A percentile compares a stretch with the other conserved stretches of the same genome.
Evolutionary conservation across 148 eudicot genomes (phyloP).

Genomic region (Heliamphora exappendiculata): DNA sequence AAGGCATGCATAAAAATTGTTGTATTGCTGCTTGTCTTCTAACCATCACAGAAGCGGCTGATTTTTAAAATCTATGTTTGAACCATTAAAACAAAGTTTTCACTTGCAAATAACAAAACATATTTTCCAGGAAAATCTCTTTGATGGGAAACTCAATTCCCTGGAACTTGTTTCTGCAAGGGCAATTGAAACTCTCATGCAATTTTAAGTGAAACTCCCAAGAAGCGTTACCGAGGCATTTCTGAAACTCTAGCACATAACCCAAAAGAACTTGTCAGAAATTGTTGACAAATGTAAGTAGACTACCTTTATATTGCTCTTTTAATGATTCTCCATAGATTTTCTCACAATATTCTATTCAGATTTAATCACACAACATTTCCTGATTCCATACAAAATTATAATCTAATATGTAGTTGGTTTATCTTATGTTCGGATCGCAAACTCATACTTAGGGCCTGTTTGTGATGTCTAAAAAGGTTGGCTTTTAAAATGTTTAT

Average conservation of each 20-base stretch:
- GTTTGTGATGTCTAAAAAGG: no score
- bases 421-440: no score
- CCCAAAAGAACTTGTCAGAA: background rate
- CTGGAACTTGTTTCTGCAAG: background rate
- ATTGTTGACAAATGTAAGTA: background rate
- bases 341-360: background rate
- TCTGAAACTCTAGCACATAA: constrained; percentile 1
- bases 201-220: background rate
- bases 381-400: no score
- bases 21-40: background rate
- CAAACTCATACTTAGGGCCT: no score
- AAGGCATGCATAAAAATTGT: background rate
- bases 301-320: background rate
- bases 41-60: background rate
- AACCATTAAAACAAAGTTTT: background rate
- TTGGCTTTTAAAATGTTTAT: no score
- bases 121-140: background rate
- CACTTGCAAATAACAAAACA: background rate
- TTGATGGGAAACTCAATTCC: background rate
- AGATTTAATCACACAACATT: background rate
- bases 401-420: no score
- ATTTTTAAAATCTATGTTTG: background rate
- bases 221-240: background rate
- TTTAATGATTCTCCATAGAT: background rate
- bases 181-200: background rate